These are phyloP conservation scores for Osmanthus fragrans DNA, from an alignment of 257 asterid species.

Conservation along the genomic window DNA sequence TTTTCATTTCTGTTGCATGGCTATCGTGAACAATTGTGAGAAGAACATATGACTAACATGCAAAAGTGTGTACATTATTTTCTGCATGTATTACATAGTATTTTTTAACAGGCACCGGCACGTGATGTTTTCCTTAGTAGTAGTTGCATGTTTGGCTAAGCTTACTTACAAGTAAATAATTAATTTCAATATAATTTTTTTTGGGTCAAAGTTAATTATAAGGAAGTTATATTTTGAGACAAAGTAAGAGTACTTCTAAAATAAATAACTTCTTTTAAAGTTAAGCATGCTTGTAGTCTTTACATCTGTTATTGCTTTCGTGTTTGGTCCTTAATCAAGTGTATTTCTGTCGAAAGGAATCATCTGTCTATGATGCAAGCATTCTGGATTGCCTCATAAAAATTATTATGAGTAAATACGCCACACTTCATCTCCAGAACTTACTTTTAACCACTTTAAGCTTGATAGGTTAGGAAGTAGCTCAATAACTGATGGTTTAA, in stretches of 20 bases:
- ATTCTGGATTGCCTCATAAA: neutral
- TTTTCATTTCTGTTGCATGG: neutral
- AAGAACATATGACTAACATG: neutral
- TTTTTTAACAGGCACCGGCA: too few species aligned
- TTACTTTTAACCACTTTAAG: neutral
- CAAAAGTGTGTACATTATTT: too few species aligned
- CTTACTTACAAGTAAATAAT: neutral
- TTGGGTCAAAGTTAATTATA: too few species aligned
- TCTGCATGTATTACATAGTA: too few species aligned
- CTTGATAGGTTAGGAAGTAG: neutral
- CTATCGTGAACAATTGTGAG: neutral
- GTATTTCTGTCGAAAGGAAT: neutral
- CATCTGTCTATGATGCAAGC: neutral
- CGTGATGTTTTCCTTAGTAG: too few species aligned
- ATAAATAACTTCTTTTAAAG: too few species aligned
- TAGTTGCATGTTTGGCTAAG: neutral
- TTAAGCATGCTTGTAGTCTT: neutral
- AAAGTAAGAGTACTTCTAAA: neutral
- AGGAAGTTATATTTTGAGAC: neutral
- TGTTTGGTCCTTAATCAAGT: neutral
- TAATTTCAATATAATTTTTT: too few species aligned
- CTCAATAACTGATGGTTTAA: constrained; percentile 11
- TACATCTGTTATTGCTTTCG: neutral
- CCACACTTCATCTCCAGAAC: neutral
- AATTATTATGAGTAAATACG: neutral